These are phyloP conservation scores for Juncus effusus DNA, from an alignment of 176 grass and related monocot genomes.

Conservation along the genomic window DNA sequence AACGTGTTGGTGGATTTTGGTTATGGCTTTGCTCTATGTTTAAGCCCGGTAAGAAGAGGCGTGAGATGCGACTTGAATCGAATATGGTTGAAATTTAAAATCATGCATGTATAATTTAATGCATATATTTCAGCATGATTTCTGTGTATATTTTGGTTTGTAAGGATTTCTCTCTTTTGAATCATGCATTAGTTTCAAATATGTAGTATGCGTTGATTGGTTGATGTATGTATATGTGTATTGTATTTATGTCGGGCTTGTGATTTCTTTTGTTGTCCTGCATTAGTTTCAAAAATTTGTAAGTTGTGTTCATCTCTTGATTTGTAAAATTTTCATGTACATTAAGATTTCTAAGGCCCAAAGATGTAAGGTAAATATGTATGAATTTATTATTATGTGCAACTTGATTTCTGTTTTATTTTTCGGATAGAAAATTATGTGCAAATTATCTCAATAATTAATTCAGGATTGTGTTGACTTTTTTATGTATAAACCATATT, in stretches of 20 bases:
- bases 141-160: neutral
- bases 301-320: slow-evolving; percentile 10
- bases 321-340: slow-evolving; percentile 15
- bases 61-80: slow-evolving; percentile 23
- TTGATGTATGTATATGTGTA: neutral
- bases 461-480: neutral
- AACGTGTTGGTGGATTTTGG: slow-evolving; percentile 45
- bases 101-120: slow-evolving; percentile 25
- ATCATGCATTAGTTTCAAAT: neutral
- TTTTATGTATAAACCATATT: neutral
- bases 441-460: neutral
- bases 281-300: neutral
- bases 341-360: neutral
- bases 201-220: neutral
- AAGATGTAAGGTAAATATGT: neutral
- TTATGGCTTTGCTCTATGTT: slow-evolving; percentile 64
- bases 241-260: slow-evolving; percentile 3
- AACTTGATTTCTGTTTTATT: neutral
- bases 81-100: slow-evolving; percentile 37
- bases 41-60: slow-evolving; percentile 41
- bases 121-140: slow-evolving; percentile 5
- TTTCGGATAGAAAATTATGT: neutral
- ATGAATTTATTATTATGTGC: neutral
- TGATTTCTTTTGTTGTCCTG: slow-evolving; percentile 2
- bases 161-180: neutral